Evolutionary conservation across 192 early-diverging fungal species (phyloP), one percentile per base, ranked within the genome.

Genomic region (Coemansia sp.): DNA sequence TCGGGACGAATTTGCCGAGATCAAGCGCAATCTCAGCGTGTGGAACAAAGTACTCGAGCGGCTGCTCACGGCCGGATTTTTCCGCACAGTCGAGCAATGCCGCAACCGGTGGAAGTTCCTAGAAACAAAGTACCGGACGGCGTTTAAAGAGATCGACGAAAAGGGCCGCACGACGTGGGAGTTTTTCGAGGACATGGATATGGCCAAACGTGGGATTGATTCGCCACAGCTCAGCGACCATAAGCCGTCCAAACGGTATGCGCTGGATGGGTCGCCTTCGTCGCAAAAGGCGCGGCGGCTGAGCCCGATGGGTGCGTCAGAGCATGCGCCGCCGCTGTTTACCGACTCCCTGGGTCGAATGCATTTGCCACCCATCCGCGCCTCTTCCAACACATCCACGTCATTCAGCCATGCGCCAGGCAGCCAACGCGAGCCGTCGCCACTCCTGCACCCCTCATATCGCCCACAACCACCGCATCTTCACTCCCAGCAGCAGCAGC

Each of bases 101-200:
- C 81, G 81, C 15, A 83, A 83, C 60, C 72, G 81, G 20, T 78
- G 81, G 81, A 83, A 83, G 63, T 83, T 83, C 24, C 77, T 83
- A 36, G 81, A 83, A 38, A 72, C 81, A 24, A 83, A 83, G 60
- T 83, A 75, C 67, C 74, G 71, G 51, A 44, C 77, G 0, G 81
- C 81, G 0, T 60, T 49, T 5, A 62, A 52, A 1, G 81, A 83
- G n/a, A 55, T 75, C 0, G 64, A 69, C 0, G 34, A 36, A 5
- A 56, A 35, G 2, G 70, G 73, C 6, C 63, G 70, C 48, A 70
- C 77, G 4, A 45, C 77, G 1, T 83, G 81, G 81, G 77, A 83
- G 70, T 78, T 83, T 24, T 83, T 69, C 39, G 70, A 78, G 10
- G 81, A 78, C 16, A 78, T 83, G 81, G 69, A 73, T 11, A 24